phyloP scores from a whole-genome alignment of 1,139 yeast genomes.

The Lodderomyces metapsilosis region DNA sequence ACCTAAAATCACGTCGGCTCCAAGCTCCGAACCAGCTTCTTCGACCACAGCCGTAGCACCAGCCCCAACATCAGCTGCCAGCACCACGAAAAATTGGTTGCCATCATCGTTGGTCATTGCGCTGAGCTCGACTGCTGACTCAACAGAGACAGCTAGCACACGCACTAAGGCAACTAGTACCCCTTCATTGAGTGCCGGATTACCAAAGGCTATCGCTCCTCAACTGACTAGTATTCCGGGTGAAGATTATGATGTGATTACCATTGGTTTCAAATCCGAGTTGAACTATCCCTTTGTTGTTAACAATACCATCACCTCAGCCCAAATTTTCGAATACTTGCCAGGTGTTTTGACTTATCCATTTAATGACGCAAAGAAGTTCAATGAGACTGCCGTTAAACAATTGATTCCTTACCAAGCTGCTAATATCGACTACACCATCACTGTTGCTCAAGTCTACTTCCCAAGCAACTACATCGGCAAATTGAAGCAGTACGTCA shows the following conservation, averaged over 20 bases:
- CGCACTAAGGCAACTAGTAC: slow-evolving; percentile 27
- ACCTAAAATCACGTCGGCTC: slow-evolving; percentile 4
- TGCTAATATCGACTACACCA: slow-evolving; percentile 50
- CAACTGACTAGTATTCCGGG: slow-evolving; percentile 47
- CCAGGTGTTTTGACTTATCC: slow-evolving; percentile 58
- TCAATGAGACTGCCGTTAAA: slow-evolving; percentile 47
- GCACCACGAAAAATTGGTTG: slow-evolving; percentile 39
- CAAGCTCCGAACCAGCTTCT: slow-evolving; percentile 9
- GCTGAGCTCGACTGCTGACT: slow-evolving; percentile 25
- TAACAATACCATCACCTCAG: slow-evolving; percentile 61
- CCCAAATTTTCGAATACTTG: slow-evolving; percentile 72
- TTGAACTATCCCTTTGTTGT: slow-evolving; percentile 75
- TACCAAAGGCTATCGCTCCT: slow-evolving; percentile 70
- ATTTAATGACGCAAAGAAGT: slow-evolving; percentile 34
- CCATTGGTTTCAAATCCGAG: slow-evolving; percentile 67
- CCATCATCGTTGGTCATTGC: slow-evolving; percentile 48
- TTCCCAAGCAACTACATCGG: slow-evolving; percentile 54
- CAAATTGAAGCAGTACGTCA: slow-evolving; percentile 44
- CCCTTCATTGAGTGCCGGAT: slow-evolving; percentile 46
- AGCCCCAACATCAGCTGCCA: slow-evolving; percentile 5
- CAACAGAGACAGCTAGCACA: slow-evolving; percentile 26
- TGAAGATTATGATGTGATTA: slow-evolving; percentile 51
- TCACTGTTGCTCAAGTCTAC: slow-evolving; percentile 75
- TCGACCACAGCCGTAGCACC: slow-evolving; percentile 1
- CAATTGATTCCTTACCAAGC: slow-evolving; percentile 68